Evolutionary conservation across 1,284 basidiomycete species (phyloP).

Genomic region (Coriolopsis trogii): DNA sequence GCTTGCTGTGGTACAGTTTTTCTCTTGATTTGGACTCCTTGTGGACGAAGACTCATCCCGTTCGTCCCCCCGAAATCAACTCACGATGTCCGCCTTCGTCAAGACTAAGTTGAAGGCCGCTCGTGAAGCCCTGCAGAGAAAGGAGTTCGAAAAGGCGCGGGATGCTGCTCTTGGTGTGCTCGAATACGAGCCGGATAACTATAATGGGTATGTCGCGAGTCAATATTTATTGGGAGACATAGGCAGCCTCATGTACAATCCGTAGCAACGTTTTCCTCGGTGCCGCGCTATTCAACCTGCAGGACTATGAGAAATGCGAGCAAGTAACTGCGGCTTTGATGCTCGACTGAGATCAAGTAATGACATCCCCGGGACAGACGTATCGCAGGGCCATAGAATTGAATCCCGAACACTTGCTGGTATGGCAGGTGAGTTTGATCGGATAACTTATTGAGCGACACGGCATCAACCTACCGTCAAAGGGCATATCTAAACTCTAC

Average conservation of each 20-base stretch:
- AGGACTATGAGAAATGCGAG: conserved; percentile 75
- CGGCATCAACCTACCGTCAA: background rate
- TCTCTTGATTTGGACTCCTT: too few species aligned
- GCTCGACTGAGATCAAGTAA: conserved; percentile 1
- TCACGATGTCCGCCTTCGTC: conserved; percentile 48
- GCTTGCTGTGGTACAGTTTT: too few species aligned
- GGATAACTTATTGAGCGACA: background rate
- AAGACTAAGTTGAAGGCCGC: conserved; percentile 84
- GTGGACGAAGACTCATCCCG: too few species aligned
- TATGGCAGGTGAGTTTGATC: conserved; percentile 67
- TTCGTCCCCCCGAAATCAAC: too few species aligned
- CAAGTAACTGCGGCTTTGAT: conserved; percentile 58
- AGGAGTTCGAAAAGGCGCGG: conserved; percentile 74
- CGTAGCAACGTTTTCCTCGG: conserved; percentile 86
- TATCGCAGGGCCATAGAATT: conserved; percentile 75
- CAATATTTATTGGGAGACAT: conserved; percentile 4
- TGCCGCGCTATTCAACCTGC: conserved; percentile 74
- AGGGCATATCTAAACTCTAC: conserved; percentile 77
- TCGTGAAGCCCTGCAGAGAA: conserved; percentile 74
- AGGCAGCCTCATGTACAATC: conserved; percentile 36
- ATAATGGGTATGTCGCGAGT: conserved; percentile 70
- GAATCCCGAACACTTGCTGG: conserved; percentile 67
- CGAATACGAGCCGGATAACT: conserved; percentile 77
- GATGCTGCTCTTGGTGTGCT: conserved; percentile 66
- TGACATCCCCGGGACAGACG: conserved; percentile 47